These are phyloP conservation scores for Populus davidiana DNA, from an alignment of 345 rosid genomes.

Conservation along the genomic window DNA sequence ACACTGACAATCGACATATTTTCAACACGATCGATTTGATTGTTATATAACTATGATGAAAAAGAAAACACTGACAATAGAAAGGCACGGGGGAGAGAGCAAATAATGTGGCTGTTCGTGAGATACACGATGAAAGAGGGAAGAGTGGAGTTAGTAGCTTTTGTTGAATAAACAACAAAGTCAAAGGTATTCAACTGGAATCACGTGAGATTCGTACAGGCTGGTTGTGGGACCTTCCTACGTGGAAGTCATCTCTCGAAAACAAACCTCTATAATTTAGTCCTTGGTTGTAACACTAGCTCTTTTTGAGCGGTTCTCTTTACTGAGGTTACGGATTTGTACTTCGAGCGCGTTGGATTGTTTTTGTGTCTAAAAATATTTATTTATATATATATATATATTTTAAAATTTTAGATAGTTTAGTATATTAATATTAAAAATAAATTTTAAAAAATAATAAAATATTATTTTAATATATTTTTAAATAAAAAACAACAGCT, in stretches of 20 bases:
- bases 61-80: too few relatives aligned
- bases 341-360: background rate
- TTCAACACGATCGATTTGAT: too few relatives aligned
- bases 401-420: too few relatives aligned
- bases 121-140: constrained; percentile 14
- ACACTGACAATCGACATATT: too few relatives aligned
- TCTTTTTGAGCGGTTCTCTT: background rate
- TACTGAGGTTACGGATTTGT: constrained; percentile 27
- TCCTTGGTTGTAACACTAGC: background rate
- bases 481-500: too few relatives aligned
- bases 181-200: constrained; percentile 40
- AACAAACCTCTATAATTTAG: constrained; percentile 13
- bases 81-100: background rate
- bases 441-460: too few relatives aligned
- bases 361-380: too few relatives aligned
- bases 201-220: constrained; percentile 69
- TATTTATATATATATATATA: too few relatives aligned
- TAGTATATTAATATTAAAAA: too few relatives aligned
- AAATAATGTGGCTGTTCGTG: constrained; percentile 10
- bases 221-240: constrained; percentile 50
- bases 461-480: too few relatives aligned
- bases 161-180: constrained; percentile 17
- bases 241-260: constrained; percentile 38
- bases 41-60: too few relatives aligned
- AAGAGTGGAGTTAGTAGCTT: background rate